These are phyloP conservation scores for Geotrichum histeridarum DNA, from an alignment of 1,139 yeast species.

Conservation along the genomic window DNA sequence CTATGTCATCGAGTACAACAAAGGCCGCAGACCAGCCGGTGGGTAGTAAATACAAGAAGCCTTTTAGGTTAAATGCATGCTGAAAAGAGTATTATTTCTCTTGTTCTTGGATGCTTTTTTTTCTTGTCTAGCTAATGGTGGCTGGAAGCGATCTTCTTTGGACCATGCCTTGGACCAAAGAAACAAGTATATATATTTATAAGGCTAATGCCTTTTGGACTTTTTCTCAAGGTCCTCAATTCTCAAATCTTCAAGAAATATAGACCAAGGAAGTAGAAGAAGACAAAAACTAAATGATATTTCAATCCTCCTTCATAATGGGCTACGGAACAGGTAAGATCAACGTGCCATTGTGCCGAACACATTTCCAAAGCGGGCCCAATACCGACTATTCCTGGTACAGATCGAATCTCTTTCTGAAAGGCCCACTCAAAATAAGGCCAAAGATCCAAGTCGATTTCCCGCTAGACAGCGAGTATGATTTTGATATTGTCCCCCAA, in stretches of 20 bases:
- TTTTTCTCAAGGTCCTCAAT: no score
- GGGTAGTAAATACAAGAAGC: no score
- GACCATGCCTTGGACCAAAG: no score
- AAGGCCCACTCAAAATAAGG: not conserved
- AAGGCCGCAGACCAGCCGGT: no score
- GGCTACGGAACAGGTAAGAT: not conserved
- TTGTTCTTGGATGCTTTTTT: not conserved
- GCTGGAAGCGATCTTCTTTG: no score
- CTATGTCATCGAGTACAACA: no score
- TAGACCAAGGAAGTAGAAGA: no score
- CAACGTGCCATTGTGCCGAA: slow-evolving; percentile 1
- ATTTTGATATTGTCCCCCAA: not conserved
- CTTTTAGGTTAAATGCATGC: no score
- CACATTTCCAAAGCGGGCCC: not conserved
- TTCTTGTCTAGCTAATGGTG: not conserved
- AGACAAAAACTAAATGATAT: no score
- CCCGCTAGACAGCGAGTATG: slow-evolving; percentile 3
- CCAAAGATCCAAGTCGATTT: slow-evolving; percentile 6
- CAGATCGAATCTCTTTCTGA: not conserved
- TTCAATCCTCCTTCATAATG: not conserved
- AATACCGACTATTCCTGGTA: not conserved
- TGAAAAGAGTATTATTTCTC: not conserved
- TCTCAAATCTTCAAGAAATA: no score
- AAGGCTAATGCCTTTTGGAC: no score
- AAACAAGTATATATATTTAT: no score